phyloP scores from a whole-genome alignment of 148 eudicot genomes.

The Suaeda aralocaspica region DNA sequence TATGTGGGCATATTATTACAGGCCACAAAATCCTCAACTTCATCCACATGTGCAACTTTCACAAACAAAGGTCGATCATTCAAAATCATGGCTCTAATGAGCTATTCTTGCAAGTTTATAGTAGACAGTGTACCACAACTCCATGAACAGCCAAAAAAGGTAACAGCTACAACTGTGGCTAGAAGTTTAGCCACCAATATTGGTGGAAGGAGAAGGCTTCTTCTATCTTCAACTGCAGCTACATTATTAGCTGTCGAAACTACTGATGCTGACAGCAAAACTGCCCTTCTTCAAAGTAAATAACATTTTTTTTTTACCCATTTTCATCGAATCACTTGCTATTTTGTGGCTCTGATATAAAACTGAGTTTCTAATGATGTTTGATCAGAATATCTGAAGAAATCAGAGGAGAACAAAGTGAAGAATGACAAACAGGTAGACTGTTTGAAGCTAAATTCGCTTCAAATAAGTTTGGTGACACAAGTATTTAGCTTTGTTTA shows the following conservation, averaged over 20 bases:
- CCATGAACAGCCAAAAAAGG: constrained; percentile 5
- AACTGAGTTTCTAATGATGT: background rate
- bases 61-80: background rate
- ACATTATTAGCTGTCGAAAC: constrained; percentile 26
- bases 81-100: constrained; percentile 17
- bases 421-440: constrained; percentile 95
- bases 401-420: constrained; percentile 83
- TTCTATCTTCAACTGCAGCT: constrained; percentile 18
- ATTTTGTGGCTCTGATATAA: background rate
- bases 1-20: constrained; percentile 11
- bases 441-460: background rate
- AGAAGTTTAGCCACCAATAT: background rate
- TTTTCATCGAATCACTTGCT: background rate
- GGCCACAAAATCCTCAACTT: constrained; percentile 24
- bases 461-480: background rate
- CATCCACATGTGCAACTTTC: constrained; percentile 10
- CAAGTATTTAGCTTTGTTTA: background rate
- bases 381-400: constrained; percentile 73
- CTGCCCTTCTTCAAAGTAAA: constrained; percentile 74
- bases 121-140: constrained; percentile 13
- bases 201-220: constrained; percentile 24
- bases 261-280: constrained; percentile 49
- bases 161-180: background rate
- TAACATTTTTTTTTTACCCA: background rate
- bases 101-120: constrained; percentile 15